Percentiles rank a stretch among this genome's conserved stretches.
Evolutionary conservation across 495 filamentous ascomycete species (phyloP).

Genomic region (Letharia columbiana): DNA sequence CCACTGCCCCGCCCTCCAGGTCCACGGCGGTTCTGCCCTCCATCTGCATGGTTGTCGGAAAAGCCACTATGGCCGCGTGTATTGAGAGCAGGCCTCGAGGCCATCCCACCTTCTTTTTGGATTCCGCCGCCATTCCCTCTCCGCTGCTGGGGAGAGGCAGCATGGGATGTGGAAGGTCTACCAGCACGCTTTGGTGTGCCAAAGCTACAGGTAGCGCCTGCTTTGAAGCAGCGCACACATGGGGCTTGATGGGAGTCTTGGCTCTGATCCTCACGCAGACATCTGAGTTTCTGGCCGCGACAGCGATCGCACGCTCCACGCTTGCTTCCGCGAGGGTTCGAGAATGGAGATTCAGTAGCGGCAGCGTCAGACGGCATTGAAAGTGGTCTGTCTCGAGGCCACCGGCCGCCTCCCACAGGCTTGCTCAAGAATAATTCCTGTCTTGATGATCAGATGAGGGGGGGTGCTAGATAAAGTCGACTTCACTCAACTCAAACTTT

Average conservation of each 20-base stretch:
- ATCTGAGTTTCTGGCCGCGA: constrained; percentile 23
- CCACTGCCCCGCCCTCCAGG: neutral
- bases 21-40: neutral
- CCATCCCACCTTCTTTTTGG: neutral
- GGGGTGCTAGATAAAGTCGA: too few relatives aligned
- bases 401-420: too few relatives aligned
- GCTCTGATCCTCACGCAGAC: constrained; percentile 11
- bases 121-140: neutral
- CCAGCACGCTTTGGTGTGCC: constrained; percentile 9
- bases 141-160: neutral
- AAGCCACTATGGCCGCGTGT: neutral
- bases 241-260: neutral
- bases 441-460: too few relatives aligned
- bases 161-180: constrained; percentile 2
- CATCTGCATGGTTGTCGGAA: neutral
- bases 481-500: too few relatives aligned
- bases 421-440: too few relatives aligned
- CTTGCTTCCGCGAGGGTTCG: neutral
- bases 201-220: constrained; percentile 11
- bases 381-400: too few relatives aligned
- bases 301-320: constrained; percentile 25
- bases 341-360: neutral
- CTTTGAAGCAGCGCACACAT: constrained; percentile 11
- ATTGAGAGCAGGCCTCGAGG: constrained; percentile 2
- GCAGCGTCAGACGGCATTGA: too few relatives aligned